Percentiles rank a stretch among this genome's conserved stretches.
Conservation (phyloP, 306 rosid species). For the Lathyrus sativus region DNA sequence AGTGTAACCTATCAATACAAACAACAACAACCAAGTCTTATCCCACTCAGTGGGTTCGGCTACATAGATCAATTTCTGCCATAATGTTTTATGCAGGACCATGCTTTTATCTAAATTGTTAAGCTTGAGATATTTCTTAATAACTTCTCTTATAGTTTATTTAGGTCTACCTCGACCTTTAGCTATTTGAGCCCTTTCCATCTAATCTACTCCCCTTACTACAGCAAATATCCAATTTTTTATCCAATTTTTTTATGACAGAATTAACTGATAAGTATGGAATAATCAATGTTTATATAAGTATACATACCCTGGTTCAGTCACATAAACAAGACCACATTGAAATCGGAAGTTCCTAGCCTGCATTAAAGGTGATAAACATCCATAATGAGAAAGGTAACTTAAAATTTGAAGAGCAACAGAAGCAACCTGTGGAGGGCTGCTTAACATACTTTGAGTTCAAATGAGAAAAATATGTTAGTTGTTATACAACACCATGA, state of each 20-base stretch:
- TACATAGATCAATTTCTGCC: no score
- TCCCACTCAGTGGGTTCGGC: no score
- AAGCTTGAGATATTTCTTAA: no score
- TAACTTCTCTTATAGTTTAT: no score
- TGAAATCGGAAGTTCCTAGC: constrained; percentile 95
- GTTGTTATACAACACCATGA: constrained; percentile 17
- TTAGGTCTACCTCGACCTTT: no score
- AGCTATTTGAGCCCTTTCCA: no score
- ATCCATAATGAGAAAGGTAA: constrained; percentile 33
- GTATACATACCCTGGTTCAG: constrained; percentile 89
- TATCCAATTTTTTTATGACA: constrained; percentile 16
- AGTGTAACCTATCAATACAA: constrained; percentile 10
- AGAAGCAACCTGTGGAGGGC: constrained; percentile 12
- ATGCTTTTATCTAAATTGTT: no score
- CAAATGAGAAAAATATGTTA: background rate
- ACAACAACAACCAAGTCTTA: background rate
- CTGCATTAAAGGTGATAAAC: constrained; percentile 50
- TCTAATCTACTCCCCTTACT: no score
- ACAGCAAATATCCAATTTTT: no score
- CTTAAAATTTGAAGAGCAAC: constrained; percentile 29
- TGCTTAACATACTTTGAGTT: constrained; percentile 16
- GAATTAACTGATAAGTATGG: constrained; percentile 15
- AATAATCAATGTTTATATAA: constrained; percentile 31
- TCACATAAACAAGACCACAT: constrained; percentile 92
- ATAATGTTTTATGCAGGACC: no score